phyloP scores from a whole-genome alignment of 495 filamentous ascomycete genomes.

The Bacidia rubella region DNA sequence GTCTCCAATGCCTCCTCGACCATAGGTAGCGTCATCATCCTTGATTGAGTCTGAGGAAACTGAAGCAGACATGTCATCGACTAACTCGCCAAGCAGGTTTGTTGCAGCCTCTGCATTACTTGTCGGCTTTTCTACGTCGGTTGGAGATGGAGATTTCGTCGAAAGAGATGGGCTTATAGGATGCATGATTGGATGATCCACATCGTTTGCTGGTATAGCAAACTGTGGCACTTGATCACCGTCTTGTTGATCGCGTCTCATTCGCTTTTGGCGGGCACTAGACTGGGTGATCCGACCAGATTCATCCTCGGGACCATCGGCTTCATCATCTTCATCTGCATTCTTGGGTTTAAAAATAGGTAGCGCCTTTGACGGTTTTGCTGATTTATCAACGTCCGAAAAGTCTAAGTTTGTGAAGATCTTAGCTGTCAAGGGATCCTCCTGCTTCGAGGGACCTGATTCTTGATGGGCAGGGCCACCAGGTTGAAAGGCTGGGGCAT shows the following conservation, averaged over 20 bases:
- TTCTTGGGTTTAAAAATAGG: constrained; percentile 61
- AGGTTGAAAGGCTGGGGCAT: constrained; percentile 70
- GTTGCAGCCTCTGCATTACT: constrained; percentile 13
- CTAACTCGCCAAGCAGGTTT: constrained; percentile 14
- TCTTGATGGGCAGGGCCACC: constrained; percentile 8
- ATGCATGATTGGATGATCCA: neutral
- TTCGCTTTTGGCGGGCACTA: constrained; percentile 57
- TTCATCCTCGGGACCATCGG: constrained; percentile 30
- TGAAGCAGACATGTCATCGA: constrained; percentile 18
- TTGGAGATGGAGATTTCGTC: neutral
- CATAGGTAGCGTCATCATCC: neutral
- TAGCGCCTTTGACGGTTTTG: constrained; percentile 65
- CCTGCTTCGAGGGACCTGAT: neutral
- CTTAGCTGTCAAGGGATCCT: constrained; percentile 25
- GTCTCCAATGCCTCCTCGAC: no score
- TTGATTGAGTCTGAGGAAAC: constrained; percentile 8
- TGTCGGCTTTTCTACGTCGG: constrained; percentile 1
- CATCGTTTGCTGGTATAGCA: constrained; percentile 38
- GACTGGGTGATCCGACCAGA: constrained; percentile 34
- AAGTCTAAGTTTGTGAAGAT: constrained; percentile 71
- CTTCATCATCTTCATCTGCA: constrained; percentile 32
- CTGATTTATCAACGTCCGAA: constrained; percentile 44
- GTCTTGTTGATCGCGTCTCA: constrained; percentile 43
- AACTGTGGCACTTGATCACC: constrained; percentile 58
- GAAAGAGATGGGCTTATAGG: neutral